Base-by-base conservation (phyloP, 768 basidiomycete genomes). In the Hebeloma cylindrosporum region DNA sequence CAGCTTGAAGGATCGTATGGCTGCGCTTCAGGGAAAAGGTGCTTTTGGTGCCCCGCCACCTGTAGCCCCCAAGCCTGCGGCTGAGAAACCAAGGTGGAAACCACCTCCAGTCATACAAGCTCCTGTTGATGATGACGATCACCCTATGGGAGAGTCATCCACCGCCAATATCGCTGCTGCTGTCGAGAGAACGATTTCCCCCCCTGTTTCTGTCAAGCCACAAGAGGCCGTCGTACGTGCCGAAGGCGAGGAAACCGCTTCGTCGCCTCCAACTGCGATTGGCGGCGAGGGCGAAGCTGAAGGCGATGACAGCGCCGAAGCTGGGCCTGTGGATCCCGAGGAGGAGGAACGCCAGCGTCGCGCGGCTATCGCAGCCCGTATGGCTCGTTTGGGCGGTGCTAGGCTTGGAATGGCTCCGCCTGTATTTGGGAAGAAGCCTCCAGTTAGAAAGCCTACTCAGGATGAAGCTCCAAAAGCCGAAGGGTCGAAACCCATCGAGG, bases 1-100 rank as follows among this genome's bases (percentile, higher is more conserved):
- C 4, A 90, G 88, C 45, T 67, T 98, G 53, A 93, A 85, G 69
- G 95, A 96, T 47, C 81, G 95, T 27, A 96, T 98, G 93, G 93
- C 93, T 22, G 92, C 93, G 2, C 69, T 97, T 27, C 88, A 93
- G 61, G 90, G 88, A 6, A 82, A 76, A 33, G 87, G 88, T 11
- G 91, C 73, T 7, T 91, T 95, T 58, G 88, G 88, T 11, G 75
- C 70, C 1, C 75, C 83, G 1, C 75, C 77, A 4, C 65, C 72
- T 27, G 54, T 72, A 7, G 64, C 74, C 5, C 78, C 85, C 1
- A 78, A 80, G 45, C 82, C 84, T 4, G 67, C 76, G 0, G 61
- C 72, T 21, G 83, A 85, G 57, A 84, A 82, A 53, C 87, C 88
- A 9, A 90, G 87, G 64, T 94, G 92, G 91, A 92, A 89, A 61